Evolutionary conservation across 371 early-diverging fungal species (phyloP), one percentile per base, ranked within the genome.

Genomic region (Mortierella polycephala): DNA sequence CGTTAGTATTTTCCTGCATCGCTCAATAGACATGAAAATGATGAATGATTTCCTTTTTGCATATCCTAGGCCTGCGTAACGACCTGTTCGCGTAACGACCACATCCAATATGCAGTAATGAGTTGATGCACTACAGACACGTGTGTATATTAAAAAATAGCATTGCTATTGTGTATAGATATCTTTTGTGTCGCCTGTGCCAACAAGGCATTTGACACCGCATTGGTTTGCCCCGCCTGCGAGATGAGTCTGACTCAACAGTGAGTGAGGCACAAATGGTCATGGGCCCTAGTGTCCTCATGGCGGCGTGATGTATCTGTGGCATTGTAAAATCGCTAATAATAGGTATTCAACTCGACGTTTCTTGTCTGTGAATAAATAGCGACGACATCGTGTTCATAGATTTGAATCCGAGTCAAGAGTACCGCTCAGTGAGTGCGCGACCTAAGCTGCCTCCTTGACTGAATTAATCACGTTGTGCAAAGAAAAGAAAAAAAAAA

Each of bases 101-200:
- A 41, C 49, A 7, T 58, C 46, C 23, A 54, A 20, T 20, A 44
- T 44, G 37, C 9, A 30, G 30, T 13, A n/a, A 11, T 10, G 30
- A 30, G 30, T 30, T 30, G 30, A 30, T 30, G 30, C 4, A 30
- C 30, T 30, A 30, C 40, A 42, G 6, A 57, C 40, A 8, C 14
- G 9, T 7, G 6, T 2, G 6, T 3, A 18, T 21, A 23, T 21
- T 30, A 30, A 12, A 30, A 7, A 5, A 13, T 11, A 5, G 13
- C 46, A 13, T 51, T 18, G 16, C 18, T 2, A 13, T 18, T 30
- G 7, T 6, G 39, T 52, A 9, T 81, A 93, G 93, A 95, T 67
- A 89, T 95, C 7, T 95, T 95, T 82, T 95, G 95, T 75, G 81
- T 89, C 16, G 75, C 69, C 1, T 95, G 95, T 59, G 90, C 94